Percentiles rank a stretch among this genome's conserved stretches.
These are phyloP conservation scores for Abrus pulchellus DNA, from an alignment of 306 rosid genomes.

Conservation along the genomic window DNA sequence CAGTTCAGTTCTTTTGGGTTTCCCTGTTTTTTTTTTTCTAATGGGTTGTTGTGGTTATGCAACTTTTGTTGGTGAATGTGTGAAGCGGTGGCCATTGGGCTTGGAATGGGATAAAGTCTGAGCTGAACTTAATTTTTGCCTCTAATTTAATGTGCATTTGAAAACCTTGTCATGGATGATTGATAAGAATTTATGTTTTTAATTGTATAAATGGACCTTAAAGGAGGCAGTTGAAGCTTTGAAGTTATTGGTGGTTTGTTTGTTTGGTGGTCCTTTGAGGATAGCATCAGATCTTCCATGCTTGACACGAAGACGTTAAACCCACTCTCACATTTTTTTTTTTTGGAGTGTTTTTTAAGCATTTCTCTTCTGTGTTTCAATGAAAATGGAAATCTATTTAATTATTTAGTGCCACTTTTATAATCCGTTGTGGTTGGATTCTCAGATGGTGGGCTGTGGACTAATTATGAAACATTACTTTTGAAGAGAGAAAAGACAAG, in stretches of 20 bases:
- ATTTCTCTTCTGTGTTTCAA: background rate
- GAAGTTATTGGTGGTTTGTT: slow-evolving; percentile 14
- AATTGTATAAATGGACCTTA: background rate
- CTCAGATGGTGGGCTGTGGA: slow-evolving; percentile 41
- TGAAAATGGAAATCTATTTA: slow-evolving; percentile 36
- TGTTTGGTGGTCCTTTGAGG: slow-evolving; percentile 33
- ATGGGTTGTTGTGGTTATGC: slow-evolving; percentile 9
- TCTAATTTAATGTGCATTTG: slow-evolving; percentile 7
- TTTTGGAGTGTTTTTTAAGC: background rate
- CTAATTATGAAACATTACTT: slow-evolving; percentile 48
- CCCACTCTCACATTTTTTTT: background rate
- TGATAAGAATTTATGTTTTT: background rate
- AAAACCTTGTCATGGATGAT: background rate
- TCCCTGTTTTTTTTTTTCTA: slow-evolving; percentile 34
- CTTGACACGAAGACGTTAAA: background rate
- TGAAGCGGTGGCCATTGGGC: background rate
- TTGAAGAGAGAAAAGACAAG: slow-evolving; percentile 46
- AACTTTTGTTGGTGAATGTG: background rate
- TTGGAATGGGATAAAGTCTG: background rate
- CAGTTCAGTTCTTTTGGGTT: slow-evolving; percentile 1
- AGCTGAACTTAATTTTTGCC: background rate
- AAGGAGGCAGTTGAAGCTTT: slow-evolving; percentile 32
- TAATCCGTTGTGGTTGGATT: slow-evolving; percentile 49
- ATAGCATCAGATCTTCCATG: slow-evolving; percentile 4
- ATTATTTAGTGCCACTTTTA: slow-evolving; percentile 30